A percentile compares a stretch with the other conserved stretches of the same genome.
These are phyloP conservation scores for Setaria italica DNA, from an alignment of 202 grass and related monocot species.

Conservation along the genomic window DNA sequence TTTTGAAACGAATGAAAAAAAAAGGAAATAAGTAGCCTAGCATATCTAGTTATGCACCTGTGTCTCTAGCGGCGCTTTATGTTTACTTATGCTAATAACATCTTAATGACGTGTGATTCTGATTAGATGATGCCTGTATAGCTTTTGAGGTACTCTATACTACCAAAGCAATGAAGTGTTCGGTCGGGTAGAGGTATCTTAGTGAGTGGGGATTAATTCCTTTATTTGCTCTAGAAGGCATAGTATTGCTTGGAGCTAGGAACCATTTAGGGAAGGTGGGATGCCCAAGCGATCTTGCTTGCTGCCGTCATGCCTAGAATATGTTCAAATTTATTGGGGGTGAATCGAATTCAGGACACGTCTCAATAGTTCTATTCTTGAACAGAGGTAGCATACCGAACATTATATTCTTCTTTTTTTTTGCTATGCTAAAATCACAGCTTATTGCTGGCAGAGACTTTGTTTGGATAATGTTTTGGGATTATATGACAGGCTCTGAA, in stretches of 20 bases:
- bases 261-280: constrained; percentile 48
- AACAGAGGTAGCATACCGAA: neutral
- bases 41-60: neutral
- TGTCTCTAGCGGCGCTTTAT: neutral
- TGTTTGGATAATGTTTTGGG: neutral
- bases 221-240: constrained; percentile 22
- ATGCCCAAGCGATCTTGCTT: constrained; percentile 5
- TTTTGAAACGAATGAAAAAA: neutral
- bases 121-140: constrained; percentile 35
- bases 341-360: constrained; percentile 13
- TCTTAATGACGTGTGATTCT: neutral
- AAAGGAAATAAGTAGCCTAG: neutral
- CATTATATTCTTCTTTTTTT: constrained; percentile 30
- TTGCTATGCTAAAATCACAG: neutral
- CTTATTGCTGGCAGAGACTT: neutral
- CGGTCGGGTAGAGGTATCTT: constrained; percentile 20
- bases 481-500: neutral
- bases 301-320: constrained; percentile 45
- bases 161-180: neutral
- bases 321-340: constrained; percentile 31
- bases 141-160: neutral
- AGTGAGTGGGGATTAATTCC: constrained; percentile 38
- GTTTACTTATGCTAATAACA: constrained; percentile 12
- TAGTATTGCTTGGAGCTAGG: constrained; percentile 26
- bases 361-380: constrained; percentile 21